Evolutionary conservation across 441 rosid genomes (phyloP), one percentile per base, ranked within the genome.

Genomic region (Syzygium malaccense): DNA sequence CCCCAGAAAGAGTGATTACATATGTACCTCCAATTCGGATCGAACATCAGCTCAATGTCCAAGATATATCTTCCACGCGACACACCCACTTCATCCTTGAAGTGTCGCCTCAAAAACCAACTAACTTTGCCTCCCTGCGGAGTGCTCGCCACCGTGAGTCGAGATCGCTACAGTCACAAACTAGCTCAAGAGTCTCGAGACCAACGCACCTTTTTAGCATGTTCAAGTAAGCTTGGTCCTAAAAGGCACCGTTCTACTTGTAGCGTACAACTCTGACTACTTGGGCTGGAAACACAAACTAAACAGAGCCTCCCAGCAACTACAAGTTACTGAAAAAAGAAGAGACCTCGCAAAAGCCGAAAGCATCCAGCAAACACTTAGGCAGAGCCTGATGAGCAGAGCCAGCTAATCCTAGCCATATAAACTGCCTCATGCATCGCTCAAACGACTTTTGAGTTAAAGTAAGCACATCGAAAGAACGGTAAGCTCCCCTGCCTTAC

Each of bases 131-230:
- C 80, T 71, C 80, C 33, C 80, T 33, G 49, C 13, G 80, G 28
- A 20, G 28, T 0, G 49, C 1, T 0, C 11, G 49, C 10, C 28
- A 0, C 28, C 80, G 1, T 37, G 80, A 37, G 80, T 37, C 5
- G 15, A 71, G 80, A 71, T 10, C 28, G 28, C 17, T 71, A 71
- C 80, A 71, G 26, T 2, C 37, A 33, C 80, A 48, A 71, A 71
- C 80, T 33, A 33, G 79, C 79, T 33, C 79, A 19, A 19, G 79
- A 33, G 79, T 68, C 48, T 1, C 33, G 79, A 19, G 48, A 33
- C 48, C 0, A 45, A 45, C 78, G 25, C 79, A 19, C 45, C 4
- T 9, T 68, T 33, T 33, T 8, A 32, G 41, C 75, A 66, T 32
- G 41, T 33, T 68, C 26, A 68, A 68, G 20, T 5, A 19, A 33